These are phyloP conservation scores for Xerophyta viscosa DNA, from an alignment of 106 monocot species.

Conservation along the genomic window DNA sequence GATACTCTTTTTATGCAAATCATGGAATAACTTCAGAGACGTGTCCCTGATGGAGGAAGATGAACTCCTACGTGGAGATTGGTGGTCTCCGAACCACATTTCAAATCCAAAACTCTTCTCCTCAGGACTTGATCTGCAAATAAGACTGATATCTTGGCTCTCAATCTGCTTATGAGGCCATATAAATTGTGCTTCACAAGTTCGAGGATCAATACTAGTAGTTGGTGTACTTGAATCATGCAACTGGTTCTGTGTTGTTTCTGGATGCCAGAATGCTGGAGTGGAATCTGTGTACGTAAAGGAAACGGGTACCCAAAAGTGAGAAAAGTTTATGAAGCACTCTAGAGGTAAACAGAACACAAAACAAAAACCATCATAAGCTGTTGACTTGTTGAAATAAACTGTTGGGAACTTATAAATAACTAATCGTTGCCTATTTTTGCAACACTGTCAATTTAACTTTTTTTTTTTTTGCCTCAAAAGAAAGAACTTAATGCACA, in stretches of 20 bases:
- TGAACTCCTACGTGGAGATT: slow-evolving; percentile 15
- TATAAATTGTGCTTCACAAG: slow-evolving; percentile 7
- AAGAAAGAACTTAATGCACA: too few relatives aligned
- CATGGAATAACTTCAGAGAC: slow-evolving; percentile 14
- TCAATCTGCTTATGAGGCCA: slow-evolving; percentile 18
- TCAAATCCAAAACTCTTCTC: slow-evolving; percentile 2
- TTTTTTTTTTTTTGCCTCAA: too few relatives aligned
- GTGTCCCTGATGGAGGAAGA: slow-evolving; percentile 8
- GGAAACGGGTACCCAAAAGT: background rate
- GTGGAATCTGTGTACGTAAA: slow-evolving; percentile 24
- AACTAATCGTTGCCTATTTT: too few relatives aligned
- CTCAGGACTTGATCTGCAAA: background rate
- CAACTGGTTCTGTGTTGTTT: slow-evolving; percentile 1
- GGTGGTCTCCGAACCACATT: slow-evolving; percentile 36
- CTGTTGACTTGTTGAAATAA: too few relatives aligned
- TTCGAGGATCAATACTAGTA: slow-evolving; percentile 6
- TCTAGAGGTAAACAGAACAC: too few relatives aligned
- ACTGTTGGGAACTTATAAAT: too few relatives aligned
- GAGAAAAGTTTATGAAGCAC: background rate
- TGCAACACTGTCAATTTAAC: too few relatives aligned
- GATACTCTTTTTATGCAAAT: slow-evolving; percentile 7
- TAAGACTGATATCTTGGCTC: slow-evolving; percentile 6
- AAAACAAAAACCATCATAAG: too few relatives aligned
- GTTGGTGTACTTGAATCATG: slow-evolving; percentile 13
- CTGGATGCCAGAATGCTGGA: slow-evolving; percentile 25